Evolutionary conservation across 2,329 filamentous ascomycete species (phyloP), one percentile per base, ranked within the genome.

Genomic region (Cladosporium sp.): DNA sequence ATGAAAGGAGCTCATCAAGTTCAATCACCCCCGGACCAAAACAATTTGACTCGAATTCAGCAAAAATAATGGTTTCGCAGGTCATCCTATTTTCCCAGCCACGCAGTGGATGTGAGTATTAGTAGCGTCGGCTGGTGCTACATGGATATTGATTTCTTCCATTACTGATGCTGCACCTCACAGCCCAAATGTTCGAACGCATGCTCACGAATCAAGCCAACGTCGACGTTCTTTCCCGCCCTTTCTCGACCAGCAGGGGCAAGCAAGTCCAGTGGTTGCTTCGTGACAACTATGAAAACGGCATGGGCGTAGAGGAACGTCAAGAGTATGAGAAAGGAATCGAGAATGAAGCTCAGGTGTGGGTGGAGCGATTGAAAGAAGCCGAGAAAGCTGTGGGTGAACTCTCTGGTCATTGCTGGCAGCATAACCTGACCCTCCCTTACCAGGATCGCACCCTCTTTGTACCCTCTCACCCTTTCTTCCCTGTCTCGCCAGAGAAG

Each of bases 171-270:
- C 22, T 9, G 22, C 4, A 4, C 9, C 9, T 9, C 22, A 9
- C 30, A 54, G 52, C 43, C 18, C 43, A 54, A 22, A 27, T 52
- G n/a, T 40, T 54, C 8, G 38, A 52, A 19, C 52, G 52, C 20
- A 40, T 54, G 6, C 49, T 54, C 43, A 52, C 49, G 16, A 46
- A 49, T 16, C 16, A 52, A 25, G 18, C 20, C 29, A 35, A 43
- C 32, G 49, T 40, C 36, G 32, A 39, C n/a, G 29, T 43, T 12
- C 48, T 49, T 11, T 27, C 38, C 13, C 39, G 38, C 16, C 41
- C 36, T 3, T 43, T 54, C 32, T 30, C 32, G 15, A 22, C 22
- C 27, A 42, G 49, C n/a, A 49, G 52, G 2, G 49, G 52, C 18
- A 39, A 40, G 38, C 52, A 54, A 46, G 49, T 50, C 18, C 27